Base-by-base conservation (phyloP, 306 rosid genomes). In the Malus sieversii region DNA sequence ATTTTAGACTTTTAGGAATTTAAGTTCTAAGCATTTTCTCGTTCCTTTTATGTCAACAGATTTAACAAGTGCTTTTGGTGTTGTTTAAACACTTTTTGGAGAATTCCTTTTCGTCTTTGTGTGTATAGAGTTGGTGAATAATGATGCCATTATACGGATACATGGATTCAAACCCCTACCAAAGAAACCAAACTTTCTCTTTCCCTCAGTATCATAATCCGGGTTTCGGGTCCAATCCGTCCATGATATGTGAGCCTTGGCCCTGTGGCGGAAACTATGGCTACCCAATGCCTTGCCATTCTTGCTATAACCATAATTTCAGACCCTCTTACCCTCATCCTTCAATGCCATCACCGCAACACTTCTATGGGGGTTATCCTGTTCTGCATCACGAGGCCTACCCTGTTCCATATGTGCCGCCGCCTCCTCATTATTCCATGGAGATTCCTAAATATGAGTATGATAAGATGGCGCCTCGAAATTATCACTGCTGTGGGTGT, bases 401-500 rank as follows among this genome's bases (percentile, higher is more conserved):
- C 61, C 76, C 55, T 45, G 77, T 61, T 70, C 85, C 80, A 35
- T 85, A 82, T 72, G 66, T 61, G 9, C 86, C 86, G 8, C 88
- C 86, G 3, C 87, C 86, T 4, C 88, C 85, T 3, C 85, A 83
- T 76, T 84, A 81, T 23, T 52, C 76, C 12, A 75, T 78, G 84
- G 90, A 91, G 72, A 61, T 79, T 66, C 91, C 96, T 5, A 58
- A 85, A 63, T 91, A 83, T 53, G 97, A 88, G 42, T 87, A 80
- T 63, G 98, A 87, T 51, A 91, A 87, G 78, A 68, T 20, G 51
- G 64, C 71, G 89, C 81, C 85, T 0, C 51, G 70, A 48, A 81
- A 51, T 6, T 64, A 73, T 66, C 92, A 85, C 72, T 94, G 91
- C 44, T 90, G 90, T 69, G 90, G 87, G 1, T 87, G 94, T 82